Percentiles rank a stretch among this genome's conserved stretches.
These are phyloP conservation scores for Dendrobium catenatum DNA, from an alignment of 106 monocot species.

Conservation along the genomic window DNA sequence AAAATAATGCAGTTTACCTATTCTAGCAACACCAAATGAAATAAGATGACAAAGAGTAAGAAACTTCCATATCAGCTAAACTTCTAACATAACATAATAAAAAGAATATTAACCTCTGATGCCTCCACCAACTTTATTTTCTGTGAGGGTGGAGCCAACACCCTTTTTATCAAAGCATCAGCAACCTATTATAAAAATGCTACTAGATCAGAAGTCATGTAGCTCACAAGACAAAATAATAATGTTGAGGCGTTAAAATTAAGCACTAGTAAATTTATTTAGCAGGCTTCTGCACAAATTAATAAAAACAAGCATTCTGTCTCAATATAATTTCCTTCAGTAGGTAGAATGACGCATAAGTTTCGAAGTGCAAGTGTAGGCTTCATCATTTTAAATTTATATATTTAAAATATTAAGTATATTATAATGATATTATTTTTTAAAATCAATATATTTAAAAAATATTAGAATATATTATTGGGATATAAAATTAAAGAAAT, in stretches of 20 bases:
- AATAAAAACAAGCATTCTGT: not conserved
- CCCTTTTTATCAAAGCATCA: slow-evolving; percentile 62
- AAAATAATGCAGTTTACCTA: too few relatives aligned
- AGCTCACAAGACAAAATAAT: slow-evolving; percentile 3
- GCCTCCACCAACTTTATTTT: slow-evolving; percentile 87
- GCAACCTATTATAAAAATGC: slow-evolving; percentile 44
- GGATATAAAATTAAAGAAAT: too few relatives aligned
- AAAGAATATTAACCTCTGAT: slow-evolving; percentile 53
- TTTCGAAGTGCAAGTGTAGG: too few relatives aligned
- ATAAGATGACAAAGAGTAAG: not conserved
- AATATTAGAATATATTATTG: too few relatives aligned
- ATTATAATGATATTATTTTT: too few relatives aligned
- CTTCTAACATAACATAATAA: not conserved
- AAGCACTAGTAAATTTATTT: not conserved
- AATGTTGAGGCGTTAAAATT: not conserved
- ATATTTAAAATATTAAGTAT: too few relatives aligned
- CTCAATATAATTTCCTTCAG: not conserved
- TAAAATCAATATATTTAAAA: too few relatives aligned
- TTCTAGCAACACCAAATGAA: not conserved
- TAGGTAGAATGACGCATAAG: too few relatives aligned
- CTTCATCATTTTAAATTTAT: too few relatives aligned
- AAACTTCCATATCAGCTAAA: slow-evolving; percentile 1
- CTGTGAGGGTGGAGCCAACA: slow-evolving; percentile 73
- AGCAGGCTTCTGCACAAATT: not conserved
- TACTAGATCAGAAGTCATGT: not conserved